Evolutionary conservation across 2,329 filamentous ascomycete genomes (phyloP), one percentile per base, ranked within the genome.

Genomic region (Trematosphaeria pertusa): DNA sequence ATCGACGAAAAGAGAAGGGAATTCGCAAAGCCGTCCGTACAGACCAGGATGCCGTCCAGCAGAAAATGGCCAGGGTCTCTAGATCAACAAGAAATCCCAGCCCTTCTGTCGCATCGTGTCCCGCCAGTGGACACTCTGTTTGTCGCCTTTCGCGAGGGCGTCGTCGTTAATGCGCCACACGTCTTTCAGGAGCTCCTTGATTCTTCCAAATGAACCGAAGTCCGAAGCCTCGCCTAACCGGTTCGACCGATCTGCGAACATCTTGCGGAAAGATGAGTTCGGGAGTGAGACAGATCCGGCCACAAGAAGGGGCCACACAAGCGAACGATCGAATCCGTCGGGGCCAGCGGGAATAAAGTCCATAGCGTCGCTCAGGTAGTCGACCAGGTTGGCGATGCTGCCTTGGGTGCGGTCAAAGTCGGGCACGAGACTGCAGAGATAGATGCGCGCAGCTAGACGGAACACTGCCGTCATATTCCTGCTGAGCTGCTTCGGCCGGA

Each of bases 71-170:
- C 28, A 33, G 41, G 32, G 39, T 52, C 55, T 59, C 66, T 71
- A 96, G 75, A 97, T 92, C 73, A 97, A 83, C 73, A 97, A 81
- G 77, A 91, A 94, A 71, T 96, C 90, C 92, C 91, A 96, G 61
- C 85, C 85, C 78, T 93, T 94, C 76, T 87, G 84, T 75, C 84
- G 85, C 91, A 97, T 96, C 69, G 93, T 84, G 75, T 96, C 89
- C 77, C 93, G 83, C 93, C 93, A 97, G 85, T 92, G 91, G 74
- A 96, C 84, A 76, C 87, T 87, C 68, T 84, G 86, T 60, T 66
- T 73, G 56, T 72, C 72, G 59, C 75, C 73, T 75, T 75, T 69
- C 59, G 70, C 67, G 35, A 73, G 70, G 59, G 73, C 81, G 60
- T 85, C 86, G 69, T 92, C 88, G 67, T 89, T 87, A 57, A 84